These are phyloP conservation scores for Jamesozyma hellenica DNA, from an alignment of 805 yeast species.

Conservation along the genomic window DNA sequence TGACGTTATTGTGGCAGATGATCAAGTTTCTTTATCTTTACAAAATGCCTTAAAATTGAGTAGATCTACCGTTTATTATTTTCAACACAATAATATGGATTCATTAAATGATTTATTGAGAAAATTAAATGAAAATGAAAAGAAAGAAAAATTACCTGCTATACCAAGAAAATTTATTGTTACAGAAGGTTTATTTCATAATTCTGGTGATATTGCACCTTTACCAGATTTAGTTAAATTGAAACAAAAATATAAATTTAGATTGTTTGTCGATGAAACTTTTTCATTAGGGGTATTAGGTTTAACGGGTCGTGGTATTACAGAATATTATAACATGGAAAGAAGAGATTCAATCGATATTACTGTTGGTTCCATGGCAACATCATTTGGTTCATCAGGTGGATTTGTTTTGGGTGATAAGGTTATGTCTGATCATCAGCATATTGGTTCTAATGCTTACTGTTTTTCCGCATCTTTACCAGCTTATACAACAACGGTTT, in stretches of 20 bases:
- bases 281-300: slow-evolving; percentile 84
- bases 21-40: slow-evolving; percentile 59
- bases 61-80: slow-evolving; percentile 66
- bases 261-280: slow-evolving; percentile 81
- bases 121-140: slow-evolving; percentile 49
- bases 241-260: slow-evolving; percentile 72
- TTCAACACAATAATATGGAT: slow-evolving; percentile 79
- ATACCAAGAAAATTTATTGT: slow-evolving; percentile 83
- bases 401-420: slow-evolving; percentile 85
- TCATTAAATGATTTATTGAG: slow-evolving; percentile 62
- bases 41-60: slow-evolving; percentile 85
- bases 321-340: slow-evolving; percentile 61
- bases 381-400: slow-evolving; percentile 75
- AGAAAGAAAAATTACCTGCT: slow-evolving; percentile 48
- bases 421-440: slow-evolving; percentile 83
- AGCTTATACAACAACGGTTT: slow-evolving; percentile 71
- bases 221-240: slow-evolving; percentile 59
- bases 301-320: slow-evolving; percentile 69
- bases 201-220: slow-evolving; percentile 70
- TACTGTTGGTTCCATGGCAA: slow-evolving; percentile 79
- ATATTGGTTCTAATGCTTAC: slow-evolving; percentile 80
- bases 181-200: slow-evolving; percentile 82
- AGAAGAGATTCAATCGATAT: slow-evolving; percentile 64
- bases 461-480: slow-evolving; percentile 93
- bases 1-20: slow-evolving; percentile 81